These are phyloP conservation scores for Cryptomeria japonica DNA, from an alignment of 75 land plant genomes.

Conservation along the genomic window DNA sequence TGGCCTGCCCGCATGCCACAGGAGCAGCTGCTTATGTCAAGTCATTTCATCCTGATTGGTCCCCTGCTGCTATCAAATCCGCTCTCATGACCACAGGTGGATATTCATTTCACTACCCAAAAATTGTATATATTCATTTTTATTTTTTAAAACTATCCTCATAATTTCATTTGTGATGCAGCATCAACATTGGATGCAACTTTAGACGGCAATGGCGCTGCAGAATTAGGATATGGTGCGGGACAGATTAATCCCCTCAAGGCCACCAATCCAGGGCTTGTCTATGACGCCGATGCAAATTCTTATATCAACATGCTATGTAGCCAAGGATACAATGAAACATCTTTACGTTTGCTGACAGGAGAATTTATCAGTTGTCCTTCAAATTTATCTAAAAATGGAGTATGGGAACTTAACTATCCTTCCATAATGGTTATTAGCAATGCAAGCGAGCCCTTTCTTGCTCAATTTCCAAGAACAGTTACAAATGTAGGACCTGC, in stretches of 20 bases:
- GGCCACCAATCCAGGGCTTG: constrained; percentile 70
- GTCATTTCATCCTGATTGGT: constrained; percentile 4
- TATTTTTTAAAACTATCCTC: too few species aligned
- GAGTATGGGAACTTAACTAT: not conserved
- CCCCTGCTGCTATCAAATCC: not conserved
- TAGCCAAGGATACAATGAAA: constrained; percentile 44
- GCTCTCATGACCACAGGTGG: constrained; percentile 8
- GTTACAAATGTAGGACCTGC: constrained; percentile 82
- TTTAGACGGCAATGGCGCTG: too few species aligned
- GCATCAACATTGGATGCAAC: too few species aligned
- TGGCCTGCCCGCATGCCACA: not conserved
- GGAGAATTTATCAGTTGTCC: too few species aligned
- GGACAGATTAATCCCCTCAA: constrained; percentile 60
- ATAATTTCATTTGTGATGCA: too few species aligned
- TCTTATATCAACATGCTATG: constrained; percentile 60
- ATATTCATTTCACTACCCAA: too few species aligned
- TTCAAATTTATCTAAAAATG: too few species aligned
- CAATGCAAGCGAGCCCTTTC: not conserved
- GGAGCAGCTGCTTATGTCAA: constrained; percentile 3
- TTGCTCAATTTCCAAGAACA: constrained; percentile 31
- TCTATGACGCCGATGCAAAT: constrained; percentile 40
- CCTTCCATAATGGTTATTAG: constrained; percentile 1
- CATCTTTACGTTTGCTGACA: not conserved
- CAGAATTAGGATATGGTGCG: constrained; percentile 22
- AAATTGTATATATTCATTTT: too few species aligned